Percentiles rank a stretch among this genome's conserved stretches.
These are phyloP conservation scores for Articulospora tetracladia DNA, from an alignment of 495 filamentous ascomycete genomes.

Conservation along the genomic window DNA sequence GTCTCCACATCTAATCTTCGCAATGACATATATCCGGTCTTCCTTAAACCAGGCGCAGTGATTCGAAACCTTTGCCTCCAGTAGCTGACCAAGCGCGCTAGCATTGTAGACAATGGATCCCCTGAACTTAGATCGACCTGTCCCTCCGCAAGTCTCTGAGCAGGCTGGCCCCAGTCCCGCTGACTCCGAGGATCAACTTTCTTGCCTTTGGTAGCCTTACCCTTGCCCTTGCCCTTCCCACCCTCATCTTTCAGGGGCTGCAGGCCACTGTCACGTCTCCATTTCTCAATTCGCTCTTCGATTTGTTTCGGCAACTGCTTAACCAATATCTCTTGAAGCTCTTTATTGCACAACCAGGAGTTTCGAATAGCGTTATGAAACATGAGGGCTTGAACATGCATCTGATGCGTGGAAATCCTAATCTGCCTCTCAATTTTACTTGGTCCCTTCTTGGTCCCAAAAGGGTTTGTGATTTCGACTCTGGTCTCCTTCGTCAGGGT, in stretches of 20 bases:
- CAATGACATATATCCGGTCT: slow-evolving; percentile 79
- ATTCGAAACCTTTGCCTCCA: slow-evolving; percentile 85
- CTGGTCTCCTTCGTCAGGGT: slow-evolving; percentile 60
- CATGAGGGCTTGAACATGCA: slow-evolving; percentile 85
- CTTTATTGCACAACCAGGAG: slow-evolving; percentile 74
- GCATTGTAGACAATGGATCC: slow-evolving; percentile 76
- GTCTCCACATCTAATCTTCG: slow-evolving; percentile 63
- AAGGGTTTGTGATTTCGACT: slow-evolving; percentile 48
- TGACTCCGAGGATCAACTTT: slow-evolving; percentile 42
- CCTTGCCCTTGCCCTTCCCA: slow-evolving; percentile 31
- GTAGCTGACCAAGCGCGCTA: slow-evolving; percentile 72
- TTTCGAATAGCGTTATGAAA: slow-evolving; percentile 89
- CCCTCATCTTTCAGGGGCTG: slow-evolving; percentile 30
- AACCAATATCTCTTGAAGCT: slow-evolving; percentile 73
- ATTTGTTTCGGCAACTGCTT: slow-evolving; percentile 61
- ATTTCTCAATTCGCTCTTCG: slow-evolving; percentile 72
- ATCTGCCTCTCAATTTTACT: slow-evolving; percentile 79
- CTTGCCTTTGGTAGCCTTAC: slow-evolving; percentile 31
- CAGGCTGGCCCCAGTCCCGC: slow-evolving; percentile 73
- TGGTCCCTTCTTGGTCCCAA: slow-evolving; percentile 78
- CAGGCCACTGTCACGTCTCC: slow-evolving; percentile 64
- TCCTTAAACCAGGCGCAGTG: slow-evolving; percentile 76
- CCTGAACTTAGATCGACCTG: slow-evolving; percentile 68
- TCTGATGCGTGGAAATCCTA: slow-evolving; percentile 71
- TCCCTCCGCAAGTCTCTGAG: slow-evolving; percentile 64